Percentiles rank a stretch among this genome's conserved stretches.
phyloP scores from a whole-genome alignment of 768 basidiomycete species.

The Boletus insuetus region DNA sequence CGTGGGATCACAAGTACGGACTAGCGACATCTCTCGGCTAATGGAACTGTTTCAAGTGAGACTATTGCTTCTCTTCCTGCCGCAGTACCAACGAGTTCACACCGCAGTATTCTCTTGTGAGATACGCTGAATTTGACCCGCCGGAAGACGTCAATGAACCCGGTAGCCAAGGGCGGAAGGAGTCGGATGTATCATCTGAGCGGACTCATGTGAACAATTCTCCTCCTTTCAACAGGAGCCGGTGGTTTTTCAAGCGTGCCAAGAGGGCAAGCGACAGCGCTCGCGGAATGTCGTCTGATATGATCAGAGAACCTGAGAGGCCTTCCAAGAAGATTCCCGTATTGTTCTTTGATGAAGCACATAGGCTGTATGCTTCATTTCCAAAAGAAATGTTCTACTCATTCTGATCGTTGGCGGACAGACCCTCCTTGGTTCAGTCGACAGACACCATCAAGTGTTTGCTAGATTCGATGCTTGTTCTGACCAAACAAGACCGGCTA shows the following conservation, averaged over 20 bases:
- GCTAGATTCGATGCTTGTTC: slow-evolving; percentile 80
- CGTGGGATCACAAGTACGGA: slow-evolving; percentile 54
- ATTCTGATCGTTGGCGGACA: slow-evolving; percentile 28
- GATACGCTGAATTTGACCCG: slow-evolving; percentile 69
- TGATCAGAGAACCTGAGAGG: slow-evolving; percentile 34
- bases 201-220: slow-evolving; percentile 40
- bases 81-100: neutral
- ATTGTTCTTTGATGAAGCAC: slow-evolving; percentile 84
- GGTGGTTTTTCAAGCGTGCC: slow-evolving; percentile 29
- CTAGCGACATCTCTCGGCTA: slow-evolving; percentile 76
- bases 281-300: slow-evolving; percentile 31
- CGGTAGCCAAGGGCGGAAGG: slow-evolving; percentile 26
- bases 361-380: slow-evolving; percentile 58
- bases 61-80: neutral
- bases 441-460: slow-evolving; percentile 80
- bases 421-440: slow-evolving; percentile 73
- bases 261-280: slow-evolving; percentile 28
- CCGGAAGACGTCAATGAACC: slow-evolving; percentile 28
- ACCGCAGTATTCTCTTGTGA: slow-evolving; percentile 60
- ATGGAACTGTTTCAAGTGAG: slow-evolving; percentile 82
- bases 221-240: slow-evolving; percentile 26
- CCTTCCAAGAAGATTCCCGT: slow-evolving; percentile 69
- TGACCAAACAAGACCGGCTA: slow-evolving; percentile 85
- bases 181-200: slow-evolving; percentile 37
- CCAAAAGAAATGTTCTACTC: neutral